Conservation (phyloP, 345 rosid species). For the Bruguiera parviflora region DNA sequence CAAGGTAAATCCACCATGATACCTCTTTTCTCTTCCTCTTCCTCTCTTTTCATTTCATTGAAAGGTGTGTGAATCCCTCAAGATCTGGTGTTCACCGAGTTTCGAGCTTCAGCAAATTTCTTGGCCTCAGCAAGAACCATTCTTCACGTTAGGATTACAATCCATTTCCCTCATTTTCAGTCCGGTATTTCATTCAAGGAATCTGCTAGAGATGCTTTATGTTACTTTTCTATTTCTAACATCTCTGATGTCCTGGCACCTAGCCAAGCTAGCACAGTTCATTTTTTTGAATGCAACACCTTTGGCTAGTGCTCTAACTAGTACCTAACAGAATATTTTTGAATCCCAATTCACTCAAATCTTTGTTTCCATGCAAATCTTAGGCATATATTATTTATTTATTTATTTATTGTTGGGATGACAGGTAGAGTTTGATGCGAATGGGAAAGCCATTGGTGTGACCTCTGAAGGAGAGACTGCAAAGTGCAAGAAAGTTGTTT, state of each 20-base stretch:
- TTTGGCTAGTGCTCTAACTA: not conserved
- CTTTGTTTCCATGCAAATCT: not conserved
- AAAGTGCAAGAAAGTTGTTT: conserved; percentile 88
- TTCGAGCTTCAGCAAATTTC: too few species aligned
- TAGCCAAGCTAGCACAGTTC: not conserved
- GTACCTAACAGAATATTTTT: not conserved
- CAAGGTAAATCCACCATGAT: conserved; percentile 49
- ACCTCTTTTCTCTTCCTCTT: not conserved
- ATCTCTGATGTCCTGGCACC: not conserved
- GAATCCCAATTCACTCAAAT: not conserved
- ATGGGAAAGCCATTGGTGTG: conserved; percentile 74
- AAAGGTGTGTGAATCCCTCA: not conserved
- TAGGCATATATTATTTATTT: not conserved
- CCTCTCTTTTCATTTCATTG: not conserved
- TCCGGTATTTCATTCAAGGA: too few species aligned
- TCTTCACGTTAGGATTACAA: too few species aligned
- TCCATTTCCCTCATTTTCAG: too few species aligned
- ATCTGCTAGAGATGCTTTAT: too few species aligned
- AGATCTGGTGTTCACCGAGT: not conserved
- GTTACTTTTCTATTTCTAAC: too few species aligned
- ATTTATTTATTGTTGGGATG: not conserved
- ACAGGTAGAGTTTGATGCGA: conserved; percentile 70
- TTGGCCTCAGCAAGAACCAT: too few species aligned
- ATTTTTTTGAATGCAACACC: not conserved
- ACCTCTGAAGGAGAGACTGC: conserved; percentile 90